Evolutionary conservation across 108 stramenopile species (phyloP).

Genomic region (Cyclotella choctawhatcheeana): DNA sequence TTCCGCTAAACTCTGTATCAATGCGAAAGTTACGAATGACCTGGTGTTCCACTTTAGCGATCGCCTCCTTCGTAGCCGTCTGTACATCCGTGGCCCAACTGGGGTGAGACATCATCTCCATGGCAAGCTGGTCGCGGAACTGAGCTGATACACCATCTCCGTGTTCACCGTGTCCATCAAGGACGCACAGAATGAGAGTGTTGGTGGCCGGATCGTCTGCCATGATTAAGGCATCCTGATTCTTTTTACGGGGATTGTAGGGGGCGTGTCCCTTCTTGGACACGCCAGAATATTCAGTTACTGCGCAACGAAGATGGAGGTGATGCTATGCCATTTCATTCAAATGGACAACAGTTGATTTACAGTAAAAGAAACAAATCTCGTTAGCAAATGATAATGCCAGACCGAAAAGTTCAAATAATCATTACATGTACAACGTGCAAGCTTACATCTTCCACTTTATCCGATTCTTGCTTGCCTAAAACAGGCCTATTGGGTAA

Average conservation of each 20-base stretch:
- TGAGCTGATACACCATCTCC: constrained; percentile 94
- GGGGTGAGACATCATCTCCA: constrained; percentile 89
- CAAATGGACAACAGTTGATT: too few species aligned
- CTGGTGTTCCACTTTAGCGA: constrained; percentile 90
- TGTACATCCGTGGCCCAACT: constrained; percentile 80
- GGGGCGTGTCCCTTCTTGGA: constrained; percentile 98
- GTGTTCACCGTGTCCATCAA: constrained; percentile 99
- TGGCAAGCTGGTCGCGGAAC: constrained; percentile 89
- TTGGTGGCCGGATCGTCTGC: constrained; percentile 92
- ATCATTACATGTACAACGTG: too few species aligned
- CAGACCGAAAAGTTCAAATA: too few species aligned
- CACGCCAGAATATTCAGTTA: constrained; percentile 95
- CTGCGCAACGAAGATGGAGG: constrained; percentile 72
- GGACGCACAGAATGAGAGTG: constrained; percentile 90
- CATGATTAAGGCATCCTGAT: constrained; percentile 98
- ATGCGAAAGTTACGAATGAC: constrained; percentile 90
- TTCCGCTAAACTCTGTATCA: constrained; percentile 96
- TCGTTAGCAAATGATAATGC: too few species aligned
- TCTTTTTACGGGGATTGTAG: constrained; percentile 98
- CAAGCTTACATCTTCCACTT: constrained; percentile 36
- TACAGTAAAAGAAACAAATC: too few species aligned
- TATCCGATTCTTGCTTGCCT: constrained; percentile 13
- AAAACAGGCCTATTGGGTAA: background rate
- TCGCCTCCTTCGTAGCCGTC: constrained; percentile 78
- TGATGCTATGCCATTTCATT: constrained; percentile 49